Evolutionary conservation across 2,329 filamentous ascomycete genomes (phyloP).

Genomic region (Neonectria ditissima): DNA sequence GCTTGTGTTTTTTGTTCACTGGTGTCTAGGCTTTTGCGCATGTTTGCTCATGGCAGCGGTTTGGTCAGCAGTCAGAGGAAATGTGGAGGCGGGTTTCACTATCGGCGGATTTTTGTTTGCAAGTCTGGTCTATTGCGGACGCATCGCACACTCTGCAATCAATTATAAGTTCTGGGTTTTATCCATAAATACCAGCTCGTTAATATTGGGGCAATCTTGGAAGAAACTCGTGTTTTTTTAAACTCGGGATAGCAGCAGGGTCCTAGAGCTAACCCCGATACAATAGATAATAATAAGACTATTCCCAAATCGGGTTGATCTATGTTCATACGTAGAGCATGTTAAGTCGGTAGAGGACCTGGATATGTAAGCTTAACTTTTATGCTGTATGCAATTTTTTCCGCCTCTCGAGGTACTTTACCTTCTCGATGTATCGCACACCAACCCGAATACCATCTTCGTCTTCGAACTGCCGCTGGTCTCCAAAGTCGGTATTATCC

Average conservation of each 20-base stretch:
- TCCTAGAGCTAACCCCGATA: too few relatives aligned
- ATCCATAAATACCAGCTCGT: neutral
- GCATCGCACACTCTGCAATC: neutral
- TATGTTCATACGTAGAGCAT: too few relatives aligned
- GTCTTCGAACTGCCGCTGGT: slow-evolving; percentile 33
- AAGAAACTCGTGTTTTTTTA: too few relatives aligned
- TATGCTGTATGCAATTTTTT: too few relatives aligned
- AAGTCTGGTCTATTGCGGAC: slow-evolving; percentile 4
- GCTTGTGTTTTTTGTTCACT: slow-evolving; percentile 3
- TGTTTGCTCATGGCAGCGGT: slow-evolving; percentile 5
- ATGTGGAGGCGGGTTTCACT: slow-evolving; percentile 23
- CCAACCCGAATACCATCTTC: slow-evolving; percentile 25
- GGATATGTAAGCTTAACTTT: too few relatives aligned
- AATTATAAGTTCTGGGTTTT: neutral
- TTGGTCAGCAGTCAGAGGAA: slow-evolving; percentile 6
- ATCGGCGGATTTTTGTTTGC: slow-evolving; percentile 17
- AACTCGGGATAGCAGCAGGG: too few relatives aligned
- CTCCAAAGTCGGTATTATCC: slow-evolving; percentile 45
- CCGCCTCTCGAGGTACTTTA: too few relatives aligned
- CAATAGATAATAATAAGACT: too few relatives aligned
- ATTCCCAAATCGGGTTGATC: too few relatives aligned
- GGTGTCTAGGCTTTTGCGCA: neutral
- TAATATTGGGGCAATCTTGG: too few relatives aligned
- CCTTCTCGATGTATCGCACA: slow-evolving; percentile 25
- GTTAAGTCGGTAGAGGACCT: too few relatives aligned